Conservation (phyloP, 345 rosid genomes). For the Dovyalis caffra region DNA sequence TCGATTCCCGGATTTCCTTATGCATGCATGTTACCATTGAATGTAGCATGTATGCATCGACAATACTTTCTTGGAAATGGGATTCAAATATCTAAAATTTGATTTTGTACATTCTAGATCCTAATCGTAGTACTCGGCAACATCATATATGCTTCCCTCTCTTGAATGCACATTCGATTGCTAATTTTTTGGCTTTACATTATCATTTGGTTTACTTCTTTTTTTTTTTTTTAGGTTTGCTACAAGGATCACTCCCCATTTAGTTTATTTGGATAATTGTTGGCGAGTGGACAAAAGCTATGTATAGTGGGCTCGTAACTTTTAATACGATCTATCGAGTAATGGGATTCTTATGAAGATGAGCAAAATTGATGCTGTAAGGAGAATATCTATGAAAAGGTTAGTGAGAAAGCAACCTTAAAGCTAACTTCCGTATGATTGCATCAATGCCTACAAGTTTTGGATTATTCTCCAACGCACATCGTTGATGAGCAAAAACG, state of each 20-base stretch:
- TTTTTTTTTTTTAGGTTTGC: slow-evolving; percentile 18
- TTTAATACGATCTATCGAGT: slow-evolving; percentile 19
- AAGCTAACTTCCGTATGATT: slow-evolving; percentile 39
- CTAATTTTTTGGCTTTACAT: neutral
- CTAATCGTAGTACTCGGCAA: neutral
- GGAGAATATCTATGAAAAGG: slow-evolving; percentile 38
- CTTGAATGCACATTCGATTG: neutral
- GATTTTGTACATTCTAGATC: too few relatives aligned
- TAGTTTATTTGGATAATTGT: slow-evolving; percentile 25
- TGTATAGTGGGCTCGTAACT: slow-evolving; percentile 21
- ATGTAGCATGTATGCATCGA: neutral
- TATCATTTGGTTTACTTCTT: slow-evolving; percentile 16
- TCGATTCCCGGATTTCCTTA: neutral
- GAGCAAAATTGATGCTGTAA: slow-evolving; percentile 46
- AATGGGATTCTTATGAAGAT: slow-evolving; percentile 32
- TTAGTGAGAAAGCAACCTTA: slow-evolving; percentile 34
- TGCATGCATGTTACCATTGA: neutral
- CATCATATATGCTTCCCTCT: neutral
- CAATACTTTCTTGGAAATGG: neutral
- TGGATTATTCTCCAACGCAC: slow-evolving; percentile 32
- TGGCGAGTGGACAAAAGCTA: slow-evolving; percentile 14
- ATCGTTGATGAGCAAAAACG: slow-evolving; percentile 18
- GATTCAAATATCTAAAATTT: too few relatives aligned
- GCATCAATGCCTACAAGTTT: slow-evolving; percentile 40
- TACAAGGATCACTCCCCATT: slow-evolving; percentile 25